Percentiles rank a stretch among this genome's conserved stretches.
phyloP scores from a whole-genome alignment of 768 basidiomycete species.

The Neoboletus brunneissimus region DNA sequence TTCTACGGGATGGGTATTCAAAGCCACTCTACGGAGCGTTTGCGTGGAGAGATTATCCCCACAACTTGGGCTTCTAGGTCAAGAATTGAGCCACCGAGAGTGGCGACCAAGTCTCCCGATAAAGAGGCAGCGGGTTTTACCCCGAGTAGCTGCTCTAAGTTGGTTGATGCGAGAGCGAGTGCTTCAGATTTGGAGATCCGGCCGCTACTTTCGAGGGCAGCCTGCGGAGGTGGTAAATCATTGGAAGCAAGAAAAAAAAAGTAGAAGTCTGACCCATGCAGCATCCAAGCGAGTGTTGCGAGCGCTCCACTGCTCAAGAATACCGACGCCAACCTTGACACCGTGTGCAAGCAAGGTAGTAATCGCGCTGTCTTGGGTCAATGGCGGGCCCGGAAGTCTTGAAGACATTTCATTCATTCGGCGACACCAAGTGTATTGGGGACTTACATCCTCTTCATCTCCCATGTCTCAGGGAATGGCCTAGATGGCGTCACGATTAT shows the following conservation, averaged over 20 bases:
- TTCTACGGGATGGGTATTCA: constrained; percentile 20
- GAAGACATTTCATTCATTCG: constrained; percentile 7
- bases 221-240: constrained; percentile 25
- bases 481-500: constrained; percentile 66
- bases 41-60: constrained; percentile 50
- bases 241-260: constrained; percentile 23
- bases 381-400: constrained; percentile 31
- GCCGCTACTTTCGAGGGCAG: constrained; percentile 39
- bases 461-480: constrained; percentile 75
- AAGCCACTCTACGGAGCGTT: constrained; percentile 49
- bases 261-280: constrained; percentile 61
- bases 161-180: constrained; percentile 50
- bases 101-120: constrained; percentile 55
- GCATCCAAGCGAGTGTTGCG: constrained; percentile 77
- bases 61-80: constrained; percentile 47
- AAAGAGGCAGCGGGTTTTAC: constrained; percentile 13
- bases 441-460: constrained; percentile 40
- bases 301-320: constrained; percentile 65
- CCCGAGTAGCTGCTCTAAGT: constrained; percentile 48
- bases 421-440: background rate
- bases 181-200: constrained; percentile 45
- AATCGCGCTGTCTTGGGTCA: constrained; percentile 49
- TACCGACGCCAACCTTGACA: constrained; percentile 70
- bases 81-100: constrained; percentile 51
- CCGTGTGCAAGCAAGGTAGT: constrained; percentile 60